Evolutionary conservation across 1,284 basidiomycete species (phyloP).

Genomic region (Ceratobasidium sp.): DNA sequence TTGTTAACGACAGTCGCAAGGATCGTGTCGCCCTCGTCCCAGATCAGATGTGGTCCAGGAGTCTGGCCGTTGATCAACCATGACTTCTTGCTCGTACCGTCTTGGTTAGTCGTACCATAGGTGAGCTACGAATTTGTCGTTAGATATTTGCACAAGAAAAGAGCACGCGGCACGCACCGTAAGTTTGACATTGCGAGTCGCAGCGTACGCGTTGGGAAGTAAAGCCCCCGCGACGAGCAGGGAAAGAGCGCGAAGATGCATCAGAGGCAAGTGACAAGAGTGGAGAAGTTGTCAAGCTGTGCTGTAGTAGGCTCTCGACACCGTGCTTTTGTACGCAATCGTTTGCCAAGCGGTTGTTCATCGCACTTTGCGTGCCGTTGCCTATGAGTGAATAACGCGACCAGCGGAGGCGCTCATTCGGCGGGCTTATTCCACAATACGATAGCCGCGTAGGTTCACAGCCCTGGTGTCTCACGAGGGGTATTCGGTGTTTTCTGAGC

Average conservation of each 20-base stretch:
- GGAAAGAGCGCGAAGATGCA: conserved; percentile 28
- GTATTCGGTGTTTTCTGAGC: too few relatives aligned
- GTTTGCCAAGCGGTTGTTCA: not conserved
- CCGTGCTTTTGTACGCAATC: conserved; percentile 14
- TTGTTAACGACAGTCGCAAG: conserved; percentile 40
- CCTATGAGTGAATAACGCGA: conserved; percentile 27
- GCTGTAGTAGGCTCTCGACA: not conserved
- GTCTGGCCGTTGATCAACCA: conserved; percentile 47
- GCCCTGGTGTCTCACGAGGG: too few relatives aligned
- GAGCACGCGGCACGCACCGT: not conserved
- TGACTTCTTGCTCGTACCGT: conserved; percentile 14
- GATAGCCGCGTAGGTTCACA: too few relatives aligned
- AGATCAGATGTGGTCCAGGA: conserved; percentile 44
- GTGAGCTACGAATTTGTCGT: not conserved
- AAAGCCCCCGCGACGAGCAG: conserved; percentile 28
- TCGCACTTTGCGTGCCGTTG: conserved; percentile 11
- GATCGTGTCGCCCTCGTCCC: conserved; percentile 45
- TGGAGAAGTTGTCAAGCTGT: not conserved
- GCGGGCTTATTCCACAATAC: not conserved
- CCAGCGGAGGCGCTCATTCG: conserved; percentile 4
- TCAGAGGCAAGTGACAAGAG: not conserved
- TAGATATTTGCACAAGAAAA: not conserved
- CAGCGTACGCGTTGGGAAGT: conserved; percentile 23
- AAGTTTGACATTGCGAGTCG: conserved; percentile 15
- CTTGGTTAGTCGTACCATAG: conserved; percentile 20